Percentiles rank a stretch among this genome's conserved stretches.
Evolutionary conservation across 2,329 filamentous ascomycete species (phyloP).

Genomic region (Xylariaceae sp.): DNA sequence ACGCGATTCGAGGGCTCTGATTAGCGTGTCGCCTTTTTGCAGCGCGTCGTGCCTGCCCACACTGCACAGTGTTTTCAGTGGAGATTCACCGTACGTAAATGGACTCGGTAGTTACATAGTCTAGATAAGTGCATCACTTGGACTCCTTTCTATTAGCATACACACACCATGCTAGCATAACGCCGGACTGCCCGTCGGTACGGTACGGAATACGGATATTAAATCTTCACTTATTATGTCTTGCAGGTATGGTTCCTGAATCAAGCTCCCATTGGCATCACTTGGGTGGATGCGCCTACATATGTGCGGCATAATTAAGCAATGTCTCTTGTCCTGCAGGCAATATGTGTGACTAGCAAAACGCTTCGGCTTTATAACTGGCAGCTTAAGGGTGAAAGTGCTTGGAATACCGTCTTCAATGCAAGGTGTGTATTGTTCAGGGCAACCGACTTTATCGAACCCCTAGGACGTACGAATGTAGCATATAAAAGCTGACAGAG

Average conservation of each 20-base stretch:
- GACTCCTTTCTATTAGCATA: background rate
- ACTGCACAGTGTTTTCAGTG: background rate
- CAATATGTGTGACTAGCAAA: too few relatives aligned
- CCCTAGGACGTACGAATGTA: too few relatives aligned
- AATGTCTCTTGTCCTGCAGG: background rate
- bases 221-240: background rate
- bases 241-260: background rate
- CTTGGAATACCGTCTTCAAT: too few relatives aligned
- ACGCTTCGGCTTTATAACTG: too few relatives aligned
- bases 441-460: too few relatives aligned
- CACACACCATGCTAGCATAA: background rate
- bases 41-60: slow-evolving; percentile 4
- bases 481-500: too few relatives aligned
- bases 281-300: background rate
- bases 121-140: background rate
- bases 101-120: background rate
- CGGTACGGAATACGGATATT: background rate
- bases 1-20: slow-evolving; percentile 16
- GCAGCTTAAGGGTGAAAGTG: too few relatives aligned
- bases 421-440: too few relatives aligned
- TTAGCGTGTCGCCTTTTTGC: background rate
- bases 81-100: background rate
- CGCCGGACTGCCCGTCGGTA: background rate
- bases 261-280: background rate
- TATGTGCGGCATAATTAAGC: background rate